Evolutionary conservation across 176 grass and related monocot species (phyloP).

Genomic region (Chrysopogon serrulatus): DNA sequence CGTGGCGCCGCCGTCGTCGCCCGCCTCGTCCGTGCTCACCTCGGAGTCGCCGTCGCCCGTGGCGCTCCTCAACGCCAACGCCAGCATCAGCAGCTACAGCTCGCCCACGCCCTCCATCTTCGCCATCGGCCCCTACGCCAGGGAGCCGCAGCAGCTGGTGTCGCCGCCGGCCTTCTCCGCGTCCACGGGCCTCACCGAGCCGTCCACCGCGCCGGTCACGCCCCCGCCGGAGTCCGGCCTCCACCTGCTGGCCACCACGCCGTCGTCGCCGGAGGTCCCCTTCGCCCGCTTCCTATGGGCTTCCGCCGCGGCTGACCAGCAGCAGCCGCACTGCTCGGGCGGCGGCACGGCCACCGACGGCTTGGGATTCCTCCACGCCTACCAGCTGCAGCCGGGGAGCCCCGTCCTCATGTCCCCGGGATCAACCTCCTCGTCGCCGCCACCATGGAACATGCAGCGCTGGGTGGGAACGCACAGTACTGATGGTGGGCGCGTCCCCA

Average conservation of each 20-base stretch:
- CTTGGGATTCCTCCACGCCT: slow-evolving; percentile 9
- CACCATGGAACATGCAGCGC: slow-evolving; percentile 1
- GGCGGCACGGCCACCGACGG: not conserved
- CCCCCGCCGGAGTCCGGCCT: slow-evolving; percentile 42
- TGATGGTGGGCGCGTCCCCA: slow-evolving; percentile 29
- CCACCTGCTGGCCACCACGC: slow-evolving; percentile 28
- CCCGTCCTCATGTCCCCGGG: slow-evolving; percentile 43
- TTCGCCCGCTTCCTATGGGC: slow-evolving; percentile 53
- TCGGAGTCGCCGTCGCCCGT: slow-evolving; percentile 46
- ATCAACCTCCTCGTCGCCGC: slow-evolving; percentile 37
- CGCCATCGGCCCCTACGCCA: slow-evolving; percentile 63
- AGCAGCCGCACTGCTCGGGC: not conserved
- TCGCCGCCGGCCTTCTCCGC: slow-evolving; percentile 74
- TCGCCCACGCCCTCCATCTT: slow-evolving; percentile 61
- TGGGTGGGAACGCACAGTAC: not conserved
- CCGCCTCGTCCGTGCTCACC: slow-evolving; percentile 41
- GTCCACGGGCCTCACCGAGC: slow-evolving; percentile 63
- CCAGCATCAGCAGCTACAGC: slow-evolving; percentile 12
- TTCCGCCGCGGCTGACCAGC: not conserved
- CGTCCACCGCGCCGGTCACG: slow-evolving; percentile 75
- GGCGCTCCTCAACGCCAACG: slow-evolving; percentile 8
- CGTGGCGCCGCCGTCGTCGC: slow-evolving; percentile 57
- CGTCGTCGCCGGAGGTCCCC: slow-evolving; percentile 82
- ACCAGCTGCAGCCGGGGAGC: slow-evolving; percentile 54
- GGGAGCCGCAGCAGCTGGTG: slow-evolving; percentile 65